Evolutionary conservation across 352 stramenopile species (phyloP), one percentile per base, ranked within the genome.

Genomic region (Phytophthora megakarya): DNA sequence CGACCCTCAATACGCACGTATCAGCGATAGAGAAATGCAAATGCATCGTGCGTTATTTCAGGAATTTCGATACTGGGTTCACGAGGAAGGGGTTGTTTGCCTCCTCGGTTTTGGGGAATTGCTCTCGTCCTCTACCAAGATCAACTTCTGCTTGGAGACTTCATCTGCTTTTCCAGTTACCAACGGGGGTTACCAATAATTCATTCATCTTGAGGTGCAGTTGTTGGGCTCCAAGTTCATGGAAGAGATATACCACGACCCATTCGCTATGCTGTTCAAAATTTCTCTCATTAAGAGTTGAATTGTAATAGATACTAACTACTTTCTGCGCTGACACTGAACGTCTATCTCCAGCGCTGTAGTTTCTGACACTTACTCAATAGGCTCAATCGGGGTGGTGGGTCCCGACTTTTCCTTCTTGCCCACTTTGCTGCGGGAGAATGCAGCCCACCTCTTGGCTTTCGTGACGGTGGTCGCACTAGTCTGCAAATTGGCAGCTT

Each of bases 261-360:
- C 16, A 46, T 44, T 23, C 38, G 39, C n/a, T 30, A 26, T 23
- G n/a, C 5, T 49, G 23, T 61, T 62, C 40, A 62, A 67, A 65
- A 64, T 33, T 48, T 56, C 62, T 61, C 47, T 66, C 48, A 33
- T 66, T 66, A 56, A 30, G 48, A 61, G 62, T 26, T 46, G 47
- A 70, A 53, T 69, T 69, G 26, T 65, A 69, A 70, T 70, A 70
- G 62, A 70, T 70, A 70, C 55, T 66, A 67, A 47, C 35, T 65
- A 57, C 60, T 57, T 56, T 21, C 48, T 42, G 35, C 6, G 32
- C 52, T 52, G 45, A 35, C 53, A 38, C 39, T 13, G 33, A 55
- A 61, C 46, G 15, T 66, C 62, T 70, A 61, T 52, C 55, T 18
- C 18, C 42, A 35, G 32, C 35, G 23, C 10, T 55, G 61, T 49